Conservation (phyloP, 2,329 filamentous ascomycete species). For the Colletotrichum lupini region DNA sequence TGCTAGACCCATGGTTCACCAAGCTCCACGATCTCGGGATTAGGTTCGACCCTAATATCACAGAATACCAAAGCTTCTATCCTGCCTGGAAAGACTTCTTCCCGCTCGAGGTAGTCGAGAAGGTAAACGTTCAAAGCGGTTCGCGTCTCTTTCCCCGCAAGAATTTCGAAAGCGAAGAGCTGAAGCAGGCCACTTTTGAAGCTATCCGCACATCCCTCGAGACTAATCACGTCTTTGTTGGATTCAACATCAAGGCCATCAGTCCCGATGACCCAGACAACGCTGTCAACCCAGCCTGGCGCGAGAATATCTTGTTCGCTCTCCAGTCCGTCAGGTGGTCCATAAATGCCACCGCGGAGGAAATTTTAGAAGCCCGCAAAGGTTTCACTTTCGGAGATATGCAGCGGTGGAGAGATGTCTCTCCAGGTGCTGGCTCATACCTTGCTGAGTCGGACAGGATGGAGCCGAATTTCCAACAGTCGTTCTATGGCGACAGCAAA, state of each 20-base stretch:
- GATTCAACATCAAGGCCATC: constrained; percentile 20
- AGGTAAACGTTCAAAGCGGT: constrained; percentile 21
- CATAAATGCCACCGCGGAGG: constrained; percentile 8
- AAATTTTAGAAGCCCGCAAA: constrained; percentile 37
- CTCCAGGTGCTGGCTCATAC: constrained; percentile 41
- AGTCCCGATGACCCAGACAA: constrained; percentile 41
- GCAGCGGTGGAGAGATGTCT: constrained; percentile 43
- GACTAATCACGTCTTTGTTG: constrained; percentile 15
- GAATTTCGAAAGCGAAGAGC: constrained; percentile 15
- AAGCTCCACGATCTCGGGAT: constrained; percentile 2
- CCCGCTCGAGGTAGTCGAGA: constrained; percentile 9
- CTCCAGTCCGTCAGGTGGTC: constrained; percentile 40
- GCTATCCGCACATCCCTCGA: constrained; percentile 23
- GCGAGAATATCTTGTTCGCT: constrained; percentile 49
- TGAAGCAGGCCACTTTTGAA: constrained; percentile 11
- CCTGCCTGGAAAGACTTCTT: constrained; percentile 27
- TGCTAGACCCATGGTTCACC: constrained; percentile 22
- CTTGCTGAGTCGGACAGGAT: constrained; percentile 45
- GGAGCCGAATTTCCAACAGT: constrained; percentile 43
- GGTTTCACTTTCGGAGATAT: constrained; percentile 45
- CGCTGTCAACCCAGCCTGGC: constrained; percentile 57
- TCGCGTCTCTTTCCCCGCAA: constrained; percentile 13
- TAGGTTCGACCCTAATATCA: constrained; percentile 13
- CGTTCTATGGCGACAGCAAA: constrained; percentile 43
- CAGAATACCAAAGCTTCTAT: constrained; percentile 22